Evolutionary conservation across 1,284 basidiomycete species (phyloP), one percentile per base, ranked within the genome.

Genomic region (Exobasidium cylindrosporum): DNA sequence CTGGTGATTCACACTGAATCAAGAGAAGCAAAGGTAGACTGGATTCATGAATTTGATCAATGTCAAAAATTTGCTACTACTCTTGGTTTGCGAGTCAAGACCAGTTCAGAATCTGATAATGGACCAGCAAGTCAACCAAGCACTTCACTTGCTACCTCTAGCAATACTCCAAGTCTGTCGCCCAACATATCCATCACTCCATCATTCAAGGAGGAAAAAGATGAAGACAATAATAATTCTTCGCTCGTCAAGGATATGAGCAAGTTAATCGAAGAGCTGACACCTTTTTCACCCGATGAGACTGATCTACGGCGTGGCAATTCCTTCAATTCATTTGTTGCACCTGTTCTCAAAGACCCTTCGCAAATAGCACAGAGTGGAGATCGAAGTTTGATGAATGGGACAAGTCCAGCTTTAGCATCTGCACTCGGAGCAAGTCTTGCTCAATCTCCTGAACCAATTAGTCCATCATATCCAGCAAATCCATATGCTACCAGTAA

Each of bases 1-100:
- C 81, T 98, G 62, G 83, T 84, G 40, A 77, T 97, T 24, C 85
- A 88, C 66, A 83, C 86, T 17, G 84, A 87, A 60, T 89, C 89
- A 2, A 82, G 82, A 32, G 82, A 86, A 43, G 82, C 84, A 26
- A 86, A 91, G 65, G 86, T 91, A 69, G 82, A 83, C 61, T 84
- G 93, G 73, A 80, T 91, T 46, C 79, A 83, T n/a, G 89, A 91
- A 72, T 86, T 97, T 78, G 84, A 83, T 49, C 91, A 92, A 32
- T 94, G 91, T 74, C 89, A 91, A 65, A 87, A 89, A 28, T 91
- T 92, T 79, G 90, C 91, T 31, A 82, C 84, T 35, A 84, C 84
- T 47, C 80, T 75, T 11, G 73, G 73, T 2, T 64, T 70, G 53
- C 69, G 68, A 56, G 46, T 74, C 54, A 67, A 69, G 68, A 40